phyloP scores from a whole-genome alignment of 257 asterid species.

The Leptodermis oblonga region DNA sequence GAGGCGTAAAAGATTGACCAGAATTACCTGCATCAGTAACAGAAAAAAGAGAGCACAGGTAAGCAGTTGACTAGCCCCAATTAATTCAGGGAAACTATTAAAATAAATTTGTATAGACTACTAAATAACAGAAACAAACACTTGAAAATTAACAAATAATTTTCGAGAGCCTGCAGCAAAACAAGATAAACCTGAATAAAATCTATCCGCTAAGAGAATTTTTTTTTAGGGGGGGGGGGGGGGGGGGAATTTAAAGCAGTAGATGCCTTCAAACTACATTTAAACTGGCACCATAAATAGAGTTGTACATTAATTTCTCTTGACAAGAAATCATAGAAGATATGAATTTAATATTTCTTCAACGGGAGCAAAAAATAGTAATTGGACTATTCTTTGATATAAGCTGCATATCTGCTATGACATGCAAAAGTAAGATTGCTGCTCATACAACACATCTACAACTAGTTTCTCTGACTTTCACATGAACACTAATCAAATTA shows the following conservation, averaged over 20 bases:
- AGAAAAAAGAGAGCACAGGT: slow-evolving; percentile 1
- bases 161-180: neutral
- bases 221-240: neutral
- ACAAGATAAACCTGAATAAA: neutral
- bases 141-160: neutral
- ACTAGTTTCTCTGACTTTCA: neutral
- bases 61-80: neutral
- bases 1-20: slow-evolving; percentile 51
- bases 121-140: neutral
- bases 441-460: neutral
- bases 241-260: neutral
- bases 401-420: neutral
- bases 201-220: neutral
- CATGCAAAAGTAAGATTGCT: neutral
- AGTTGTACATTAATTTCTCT: neutral
- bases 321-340: neutral
- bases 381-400: neutral
- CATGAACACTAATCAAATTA: neutral
- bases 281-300: neutral
- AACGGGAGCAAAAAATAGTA: neutral
- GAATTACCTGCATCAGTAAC: slow-evolving; percentile 39
- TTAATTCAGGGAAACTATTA: neutral
- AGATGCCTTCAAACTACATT: neutral
- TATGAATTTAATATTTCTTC: neutral
- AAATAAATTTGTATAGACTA: neutral